Evolutionary conservation across 768 basidiomycete genomes (phyloP), one percentile per base, ranked within the genome.

Genomic region (Austroboletus festivus): DNA sequence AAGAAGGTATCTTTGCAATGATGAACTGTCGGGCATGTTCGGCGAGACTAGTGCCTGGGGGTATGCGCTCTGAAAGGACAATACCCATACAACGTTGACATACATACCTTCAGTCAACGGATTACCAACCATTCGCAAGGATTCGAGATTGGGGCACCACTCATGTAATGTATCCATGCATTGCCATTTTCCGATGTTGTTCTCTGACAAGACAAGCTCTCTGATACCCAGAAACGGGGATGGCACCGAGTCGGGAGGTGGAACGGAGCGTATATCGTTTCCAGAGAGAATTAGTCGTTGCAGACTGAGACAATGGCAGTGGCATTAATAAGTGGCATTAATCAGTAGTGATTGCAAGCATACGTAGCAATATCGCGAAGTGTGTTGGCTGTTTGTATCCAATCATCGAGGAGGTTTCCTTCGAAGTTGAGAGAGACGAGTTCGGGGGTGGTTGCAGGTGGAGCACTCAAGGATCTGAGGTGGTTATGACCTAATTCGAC

Each of bases 401-500:
- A 91, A 57, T 81, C 71, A 10, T 59, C 54, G 43, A 85, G 75
- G 20, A 66, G 45, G 70, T 93, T 93, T 47, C 74, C 73, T 58
- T 90, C 88, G 34, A 93, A 69, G 65, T 92, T 91, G 47, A 92
- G 60, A 26, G 69, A 69, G 41, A 73, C 64, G 38, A 90, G 57
- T 43, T 68, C 49, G 7, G 65, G 55, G 19, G 53, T 9, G 38
- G 51, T 3, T 18, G 55, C 47, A 40, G 58, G 42, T 33, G 22
- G 41, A 20, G 46, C 26, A 24, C 48, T 52, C 44, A 81, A 65
- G 20, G 52, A 61, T 19, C 60, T 55, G 40, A 92, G 68, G 11
- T 67, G 58, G 60, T 93, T 93, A 68, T 85, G 80, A 11, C 87
- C 90, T 55, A 87, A 63, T 68, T 93, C 87, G 13, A 89, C 69